Percentiles rank a stretch among this genome's conserved stretches.
Conservation (phyloP, 2,329 filamentous ascomycete species). For the Coniochaeta sp. region DNA sequence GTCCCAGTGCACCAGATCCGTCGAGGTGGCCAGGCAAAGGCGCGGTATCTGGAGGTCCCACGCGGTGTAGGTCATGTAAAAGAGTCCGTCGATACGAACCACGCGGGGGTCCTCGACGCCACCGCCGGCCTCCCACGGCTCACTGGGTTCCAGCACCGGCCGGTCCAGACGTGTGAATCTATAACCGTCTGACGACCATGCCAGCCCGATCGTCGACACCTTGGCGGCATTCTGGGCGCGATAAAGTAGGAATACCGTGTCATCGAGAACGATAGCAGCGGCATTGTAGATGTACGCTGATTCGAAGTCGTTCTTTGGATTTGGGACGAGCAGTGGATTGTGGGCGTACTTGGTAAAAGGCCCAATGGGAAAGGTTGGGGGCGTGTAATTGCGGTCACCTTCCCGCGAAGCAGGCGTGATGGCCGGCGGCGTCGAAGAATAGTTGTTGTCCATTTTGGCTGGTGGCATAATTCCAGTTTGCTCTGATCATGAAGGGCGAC, state of each 20-base stretch:
- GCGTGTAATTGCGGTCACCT: constrained; percentile 10
- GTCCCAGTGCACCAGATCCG: constrained; percentile 25
- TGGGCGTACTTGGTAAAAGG: constrained; percentile 11
- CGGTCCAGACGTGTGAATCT: constrained; percentile 24
- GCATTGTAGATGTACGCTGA: constrained; percentile 22
- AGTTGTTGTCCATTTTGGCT: background rate
- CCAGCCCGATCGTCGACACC: constrained; percentile 25
- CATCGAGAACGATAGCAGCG: constrained; percentile 20
- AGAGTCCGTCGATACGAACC: constrained; percentile 25
- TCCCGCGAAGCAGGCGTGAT: constrained; percentile 4
- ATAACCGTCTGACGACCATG: constrained; percentile 26
- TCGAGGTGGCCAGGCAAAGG: constrained; percentile 27
- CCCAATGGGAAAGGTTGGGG: constrained; percentile 13
- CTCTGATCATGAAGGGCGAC: too few species aligned
- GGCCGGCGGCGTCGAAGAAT: background rate
- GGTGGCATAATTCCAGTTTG: background rate
- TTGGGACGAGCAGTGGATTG: constrained; percentile 14
- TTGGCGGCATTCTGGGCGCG: constrained; percentile 25
- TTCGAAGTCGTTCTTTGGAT: constrained; percentile 17
- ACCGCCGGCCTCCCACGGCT: constrained; percentile 22
- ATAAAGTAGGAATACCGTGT: constrained; percentile 25
- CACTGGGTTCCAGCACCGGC: constrained; percentile 23
- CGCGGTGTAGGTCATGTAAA: constrained; percentile 29
- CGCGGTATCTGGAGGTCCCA: constrained; percentile 22
- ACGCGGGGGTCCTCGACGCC: constrained; percentile 28